Percentiles rank a stretch among this genome's conserved stretches.
phyloP scores from a whole-genome alignment of 768 basidiomycete species.

The Naganishia vaughanmartiniae region DNA sequence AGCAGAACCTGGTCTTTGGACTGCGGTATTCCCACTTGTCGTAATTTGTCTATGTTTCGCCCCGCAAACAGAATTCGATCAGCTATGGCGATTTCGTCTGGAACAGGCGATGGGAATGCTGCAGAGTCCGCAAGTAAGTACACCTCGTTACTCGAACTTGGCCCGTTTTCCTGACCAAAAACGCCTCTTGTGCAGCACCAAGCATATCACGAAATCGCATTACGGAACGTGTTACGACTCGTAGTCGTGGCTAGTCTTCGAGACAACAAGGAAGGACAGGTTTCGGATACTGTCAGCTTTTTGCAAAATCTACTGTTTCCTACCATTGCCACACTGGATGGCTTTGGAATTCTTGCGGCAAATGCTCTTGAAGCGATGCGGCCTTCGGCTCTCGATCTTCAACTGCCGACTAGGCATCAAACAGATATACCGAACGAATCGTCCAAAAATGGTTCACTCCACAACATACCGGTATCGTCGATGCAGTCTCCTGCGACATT shows the following conservation, averaged over 20 bases:
- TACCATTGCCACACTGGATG: slow-evolving; percentile 9
- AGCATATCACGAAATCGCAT: slow-evolving; percentile 18
- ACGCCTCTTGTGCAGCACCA: neutral
- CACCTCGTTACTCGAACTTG: neutral
- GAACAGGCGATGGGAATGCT: slow-evolving; percentile 28
- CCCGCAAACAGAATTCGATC: slow-evolving; percentile 11
- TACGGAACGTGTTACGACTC: slow-evolving; percentile 18
- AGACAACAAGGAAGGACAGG: neutral
- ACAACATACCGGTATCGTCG: neutral
- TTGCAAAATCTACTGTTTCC: slow-evolving; percentile 11
- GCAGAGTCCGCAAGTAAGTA: slow-evolving; percentile 25
- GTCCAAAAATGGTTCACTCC: neutral
- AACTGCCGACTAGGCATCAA: neutral
- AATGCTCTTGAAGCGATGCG: slow-evolving; percentile 18
- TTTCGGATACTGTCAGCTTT: neutral
- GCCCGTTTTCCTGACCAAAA: neutral
- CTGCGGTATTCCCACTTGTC: slow-evolving; percentile 10
- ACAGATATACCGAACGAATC: neutral
- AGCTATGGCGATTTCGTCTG: slow-evolving; percentile 16
- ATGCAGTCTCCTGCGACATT: neutral
- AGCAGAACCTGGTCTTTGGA: slow-evolving; percentile 25
- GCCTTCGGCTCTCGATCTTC: slow-evolving; percentile 12
- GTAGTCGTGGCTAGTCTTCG: slow-evolving; percentile 3
- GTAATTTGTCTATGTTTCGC: slow-evolving; percentile 17
- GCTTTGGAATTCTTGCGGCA: slow-evolving; percentile 3